phyloP scores from a whole-genome alignment of 2,329 filamentous ascomycete genomes.

The Diplodia corticola region DNA sequence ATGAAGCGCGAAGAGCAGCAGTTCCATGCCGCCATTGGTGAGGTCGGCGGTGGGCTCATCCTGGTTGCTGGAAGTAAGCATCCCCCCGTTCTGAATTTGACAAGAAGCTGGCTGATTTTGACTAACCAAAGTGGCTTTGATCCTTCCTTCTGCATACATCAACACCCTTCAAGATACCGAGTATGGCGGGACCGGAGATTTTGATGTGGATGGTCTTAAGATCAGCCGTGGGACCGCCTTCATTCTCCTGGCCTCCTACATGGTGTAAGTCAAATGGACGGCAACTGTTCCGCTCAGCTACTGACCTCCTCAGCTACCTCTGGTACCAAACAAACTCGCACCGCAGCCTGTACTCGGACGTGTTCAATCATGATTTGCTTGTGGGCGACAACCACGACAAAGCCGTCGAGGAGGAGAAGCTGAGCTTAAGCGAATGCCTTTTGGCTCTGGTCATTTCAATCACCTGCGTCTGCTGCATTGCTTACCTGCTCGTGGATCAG shows the following conservation, averaged over 20 bases:
- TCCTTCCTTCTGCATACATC: conserved; percentile 57
- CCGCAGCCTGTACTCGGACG: conserved; percentile 72
- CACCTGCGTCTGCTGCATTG: conserved; percentile 69
- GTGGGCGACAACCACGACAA: conserved; percentile 64
- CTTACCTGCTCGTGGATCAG: conserved; percentile 72
- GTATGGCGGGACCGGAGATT: conserved; percentile 19
- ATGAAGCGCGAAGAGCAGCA: conserved; percentile 65
- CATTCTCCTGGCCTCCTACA: conserved; percentile 69
- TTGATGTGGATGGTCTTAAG: conserved; percentile 54
- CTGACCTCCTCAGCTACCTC: conserved; percentile 43
- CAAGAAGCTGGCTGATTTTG: background rate
- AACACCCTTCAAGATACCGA: conserved; percentile 38
- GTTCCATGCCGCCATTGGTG: conserved; percentile 76
- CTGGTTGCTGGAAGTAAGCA: conserved; percentile 68
- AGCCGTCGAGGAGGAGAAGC: conserved; percentile 63
- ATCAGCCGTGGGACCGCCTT: conserved; percentile 72
- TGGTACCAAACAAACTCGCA: conserved; percentile 76
- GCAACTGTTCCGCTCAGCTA: background rate
- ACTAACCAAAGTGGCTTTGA: conserved; percentile 44
- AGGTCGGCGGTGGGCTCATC: conserved; percentile 76
- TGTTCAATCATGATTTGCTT: conserved; percentile 70
- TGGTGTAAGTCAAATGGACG: conserved; percentile 26
- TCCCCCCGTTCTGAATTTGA: background rate
- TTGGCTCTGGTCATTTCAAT: conserved; percentile 66
- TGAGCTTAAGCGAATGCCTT: conserved; percentile 72